Conservation (phyloP, 306 rosid species). For the Vigna mungo region DNA sequence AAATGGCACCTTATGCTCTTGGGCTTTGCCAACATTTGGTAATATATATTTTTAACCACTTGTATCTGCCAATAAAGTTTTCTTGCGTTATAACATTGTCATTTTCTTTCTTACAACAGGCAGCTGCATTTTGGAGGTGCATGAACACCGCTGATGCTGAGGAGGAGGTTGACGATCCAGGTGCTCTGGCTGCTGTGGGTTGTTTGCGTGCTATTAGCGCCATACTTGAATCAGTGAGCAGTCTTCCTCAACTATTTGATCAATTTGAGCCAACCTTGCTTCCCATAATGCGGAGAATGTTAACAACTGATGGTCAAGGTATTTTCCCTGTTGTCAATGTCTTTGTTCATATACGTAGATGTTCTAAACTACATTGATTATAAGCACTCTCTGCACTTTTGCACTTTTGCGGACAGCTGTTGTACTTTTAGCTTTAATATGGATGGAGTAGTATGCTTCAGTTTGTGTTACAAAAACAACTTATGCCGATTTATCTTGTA, state of each 20-base stretch:
- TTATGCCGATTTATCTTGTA: slow-evolving; percentile 14
- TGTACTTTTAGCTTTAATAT: slow-evolving; percentile 16
- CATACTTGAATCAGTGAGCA: slow-evolving; percentile 96
- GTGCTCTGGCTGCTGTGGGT: slow-evolving; percentile 96
- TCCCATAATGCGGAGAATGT: slow-evolving; percentile 90
- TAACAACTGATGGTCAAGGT: slow-evolving; percentile 98
- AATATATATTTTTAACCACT: slow-evolving; percentile 37
- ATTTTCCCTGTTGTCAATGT: slow-evolving; percentile 22
- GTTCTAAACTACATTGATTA: slow-evolving; percentile 20
- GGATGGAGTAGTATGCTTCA: slow-evolving; percentile 23
- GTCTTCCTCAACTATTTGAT: slow-evolving; percentile 86
- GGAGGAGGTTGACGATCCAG: slow-evolving; percentile 88
- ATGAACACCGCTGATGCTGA: slow-evolving; percentile 93
- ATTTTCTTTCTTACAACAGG: slow-evolving; percentile 48
- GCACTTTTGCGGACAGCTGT: not conserved
- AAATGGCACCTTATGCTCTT: slow-evolving; percentile 97
- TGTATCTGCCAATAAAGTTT: slow-evolving; percentile 12
- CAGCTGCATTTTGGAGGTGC: slow-evolving; percentile 97
- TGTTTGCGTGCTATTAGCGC: slow-evolving; percentile 96
- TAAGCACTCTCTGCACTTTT: not conserved
- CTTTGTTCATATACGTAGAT: too few relatives aligned
- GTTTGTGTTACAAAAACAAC: slow-evolving; percentile 25
- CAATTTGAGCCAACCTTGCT: slow-evolving; percentile 89
- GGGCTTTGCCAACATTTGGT: slow-evolving; percentile 95
- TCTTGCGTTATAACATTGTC: slow-evolving; percentile 6